Base-by-base conservation (phyloP, 2,329 filamentous ascomycete genomes). In the Parascedosporium putredinis region DNA sequence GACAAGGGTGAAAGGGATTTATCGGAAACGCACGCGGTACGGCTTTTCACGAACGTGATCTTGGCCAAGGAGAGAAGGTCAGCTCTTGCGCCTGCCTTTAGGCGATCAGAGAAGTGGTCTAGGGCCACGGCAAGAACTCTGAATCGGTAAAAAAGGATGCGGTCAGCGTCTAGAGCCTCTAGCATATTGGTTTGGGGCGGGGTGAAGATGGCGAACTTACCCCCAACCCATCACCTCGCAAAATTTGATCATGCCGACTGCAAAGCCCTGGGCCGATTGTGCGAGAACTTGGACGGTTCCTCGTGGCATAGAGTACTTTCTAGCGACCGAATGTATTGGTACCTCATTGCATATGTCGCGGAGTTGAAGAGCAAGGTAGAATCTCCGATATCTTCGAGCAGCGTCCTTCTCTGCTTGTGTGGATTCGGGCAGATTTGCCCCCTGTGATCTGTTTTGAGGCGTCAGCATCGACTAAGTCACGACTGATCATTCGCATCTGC, bases 241-340 rank as follows among this genome's bases (percentile, higher is more conserved):
- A 59, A 89, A 89, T 55, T 86, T 88, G 52, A 89, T 79, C 72
- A 88, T 87, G 3, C 84, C 84, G 2, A 83, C 83, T 3, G 84
- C 86, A 58, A 89, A 90, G 0, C 86, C 86, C 55, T 88, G 81
- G 55, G 85, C 88, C 1, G 81, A 84, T 57, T 88, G 84, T 2
- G 84, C 78, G 2, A 89, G 70, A 18, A 74, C 85, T 62, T 90
- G 86, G 9, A 89, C 78, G 4, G 76, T 73, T 2, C 85, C 86
- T 18, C 86, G 76, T 7, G 84, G 79, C 52, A 80, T 78, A 53
- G 79, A 76, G 60, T 87, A 90, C 59, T 86, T 87, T 14, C 72
- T 71, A 23, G 85, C 81, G 24, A 89, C 82, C 2, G 73, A 66
- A 55, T 86, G 79, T 27, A 89, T 73, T 0, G 86, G 84, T 51